Percentiles rank a stretch among this genome's conserved stretches.
These are phyloP conservation scores for Leavenworthia alabamica DNA, from an alignment of 345 rosid species.

Conservation along the genomic window DNA sequence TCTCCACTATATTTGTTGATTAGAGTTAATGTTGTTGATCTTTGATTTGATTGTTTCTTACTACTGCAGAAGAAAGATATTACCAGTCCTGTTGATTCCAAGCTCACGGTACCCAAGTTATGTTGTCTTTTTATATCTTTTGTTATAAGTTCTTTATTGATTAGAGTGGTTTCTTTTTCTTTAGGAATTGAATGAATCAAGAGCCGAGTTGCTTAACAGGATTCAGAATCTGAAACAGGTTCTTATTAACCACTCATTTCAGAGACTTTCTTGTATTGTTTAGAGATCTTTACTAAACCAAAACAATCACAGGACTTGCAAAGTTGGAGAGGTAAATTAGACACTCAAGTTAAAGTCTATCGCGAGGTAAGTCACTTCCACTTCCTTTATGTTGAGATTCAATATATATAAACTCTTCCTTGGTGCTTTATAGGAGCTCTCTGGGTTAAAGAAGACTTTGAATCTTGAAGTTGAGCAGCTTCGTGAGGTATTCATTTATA, in stretches of 20 bases:
- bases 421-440: constrained; percentile 52
- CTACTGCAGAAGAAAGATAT: constrained; percentile 66
- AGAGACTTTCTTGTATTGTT: not conserved
- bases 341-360: constrained; percentile 81
- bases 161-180: not conserved
- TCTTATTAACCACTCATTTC: not conserved
- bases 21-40: no score
- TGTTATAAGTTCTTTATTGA: not conserved
- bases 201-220: constrained; percentile 70
- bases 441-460: constrained; percentile 62
- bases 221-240: constrained; percentile 87
- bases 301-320: constrained; percentile 62
- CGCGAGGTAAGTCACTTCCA: constrained; percentile 58
- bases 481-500: constrained; percentile 23
- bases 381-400: not conserved
- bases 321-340: constrained; percentile 86
- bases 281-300: not conserved
- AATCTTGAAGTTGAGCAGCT: constrained; percentile 80
- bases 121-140: not conserved
- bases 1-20: no score
- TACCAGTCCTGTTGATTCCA: constrained; percentile 51
- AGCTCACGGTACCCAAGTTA: constrained; percentile 43
- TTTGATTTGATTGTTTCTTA: constrained; percentile 1
- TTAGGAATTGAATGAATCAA: constrained; percentile 82
- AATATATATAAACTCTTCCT: not conserved